Evolutionary conservation across 1,284 basidiomycete species (phyloP).

Genomic region (Anthracocystis setariae): DNA sequence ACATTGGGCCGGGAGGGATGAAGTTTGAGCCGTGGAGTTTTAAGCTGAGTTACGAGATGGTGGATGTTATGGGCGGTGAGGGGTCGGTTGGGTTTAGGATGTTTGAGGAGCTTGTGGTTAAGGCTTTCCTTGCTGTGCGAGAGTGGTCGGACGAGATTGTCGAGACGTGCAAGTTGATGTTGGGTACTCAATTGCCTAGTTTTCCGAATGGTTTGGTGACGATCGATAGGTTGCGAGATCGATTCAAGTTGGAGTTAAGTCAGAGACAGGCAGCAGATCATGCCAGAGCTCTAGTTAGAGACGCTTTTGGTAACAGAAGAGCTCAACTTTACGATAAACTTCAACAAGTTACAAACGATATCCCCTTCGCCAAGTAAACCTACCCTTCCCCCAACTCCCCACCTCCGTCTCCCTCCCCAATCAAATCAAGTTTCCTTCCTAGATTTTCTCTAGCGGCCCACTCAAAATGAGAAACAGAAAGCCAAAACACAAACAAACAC

Average conservation of each 20-base stretch:
- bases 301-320: constrained; percentile 93
- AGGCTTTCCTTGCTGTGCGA: constrained; percentile 93
- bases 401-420: too few species aligned
- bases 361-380: constrained; percentile 47
- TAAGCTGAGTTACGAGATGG: constrained; percentile 98
- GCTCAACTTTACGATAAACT: constrained; percentile 88
- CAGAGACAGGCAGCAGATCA: constrained; percentile 92
- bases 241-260: constrained; percentile 83
- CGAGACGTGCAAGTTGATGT: constrained; percentile 89
- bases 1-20: constrained; percentile 76
- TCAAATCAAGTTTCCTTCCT: too few species aligned
- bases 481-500: too few species aligned
- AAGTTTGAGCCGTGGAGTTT: constrained; percentile 75
- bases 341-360: constrained; percentile 62
- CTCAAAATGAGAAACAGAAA: too few species aligned
- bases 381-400: too few species aligned
- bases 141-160: constrained; percentile 90
- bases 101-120: constrained; percentile 92
- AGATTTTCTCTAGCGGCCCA: too few species aligned
- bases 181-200: constrained; percentile 90
- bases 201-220: constrained; percentile 86
- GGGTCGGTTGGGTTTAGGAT: constrained; percentile 91
- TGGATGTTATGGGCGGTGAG: constrained; percentile 93
- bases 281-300: constrained; percentile 84
- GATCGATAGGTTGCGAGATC: constrained; percentile 84